phyloP scores from a whole-genome alignment of 805 yeast genomes.

The Saturnispora silvae region DNA sequence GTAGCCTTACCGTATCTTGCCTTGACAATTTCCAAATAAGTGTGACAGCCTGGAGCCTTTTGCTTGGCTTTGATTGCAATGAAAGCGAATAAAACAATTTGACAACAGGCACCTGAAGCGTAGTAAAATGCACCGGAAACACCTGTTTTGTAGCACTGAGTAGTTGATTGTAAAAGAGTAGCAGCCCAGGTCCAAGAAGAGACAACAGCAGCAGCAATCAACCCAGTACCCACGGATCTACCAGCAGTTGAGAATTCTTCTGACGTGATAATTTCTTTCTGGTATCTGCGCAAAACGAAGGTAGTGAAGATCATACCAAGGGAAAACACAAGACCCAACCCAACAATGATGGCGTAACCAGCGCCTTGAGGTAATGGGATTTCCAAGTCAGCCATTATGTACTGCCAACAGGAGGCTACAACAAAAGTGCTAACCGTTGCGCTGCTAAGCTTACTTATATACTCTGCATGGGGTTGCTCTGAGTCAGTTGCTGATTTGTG shows the following conservation, averaged over 20 bases:
- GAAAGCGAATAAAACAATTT: slow-evolving; percentile 76
- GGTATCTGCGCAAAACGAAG: slow-evolving; percentile 60
- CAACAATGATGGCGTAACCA: slow-evolving; percentile 82
- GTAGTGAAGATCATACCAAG: slow-evolving; percentile 72
- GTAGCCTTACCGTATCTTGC: slow-evolving; percentile 72
- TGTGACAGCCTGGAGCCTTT: slow-evolving; percentile 86
- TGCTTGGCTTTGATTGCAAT: slow-evolving; percentile 82
- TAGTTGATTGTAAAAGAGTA: slow-evolving; percentile 60
- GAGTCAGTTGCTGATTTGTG: no score
- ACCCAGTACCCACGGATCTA: slow-evolving; percentile 72
- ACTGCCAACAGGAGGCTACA: no score
- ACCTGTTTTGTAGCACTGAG: slow-evolving; percentile 73
- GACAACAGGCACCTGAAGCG: slow-evolving; percentile 88
- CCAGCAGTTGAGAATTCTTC: slow-evolving; percentile 95
- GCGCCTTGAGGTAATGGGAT: slow-evolving; percentile 50
- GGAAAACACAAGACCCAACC: slow-evolving; percentile 68
- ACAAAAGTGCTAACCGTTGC: no score
- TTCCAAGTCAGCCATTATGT: slow-evolving; percentile 3
- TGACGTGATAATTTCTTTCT: slow-evolving; percentile 78
- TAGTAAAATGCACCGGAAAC: slow-evolving; percentile 68
- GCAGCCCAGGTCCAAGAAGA: slow-evolving; percentile 95
- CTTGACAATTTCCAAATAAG: slow-evolving; percentile 75
- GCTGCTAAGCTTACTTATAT: no score
- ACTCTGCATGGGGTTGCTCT: no score
- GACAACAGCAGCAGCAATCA: slow-evolving; percentile 84